Conservation (phyloP, 2,329 filamentous ascomycete species). For the Penicillium sp. region DNA sequence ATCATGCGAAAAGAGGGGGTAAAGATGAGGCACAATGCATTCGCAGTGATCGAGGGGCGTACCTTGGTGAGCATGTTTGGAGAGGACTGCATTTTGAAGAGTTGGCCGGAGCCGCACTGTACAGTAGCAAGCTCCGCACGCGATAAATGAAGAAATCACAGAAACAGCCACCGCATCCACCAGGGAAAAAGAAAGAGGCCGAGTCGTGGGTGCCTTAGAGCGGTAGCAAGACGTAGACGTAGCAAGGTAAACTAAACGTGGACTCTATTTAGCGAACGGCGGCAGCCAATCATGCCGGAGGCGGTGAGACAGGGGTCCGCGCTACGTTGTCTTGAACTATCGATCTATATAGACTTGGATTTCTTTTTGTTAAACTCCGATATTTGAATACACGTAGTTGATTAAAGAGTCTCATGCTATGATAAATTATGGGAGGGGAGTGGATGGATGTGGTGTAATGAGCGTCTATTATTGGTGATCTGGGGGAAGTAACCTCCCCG, state of each 20-base stretch:
- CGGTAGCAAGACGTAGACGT: slow-evolving; percentile 11
- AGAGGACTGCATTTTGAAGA: slow-evolving; percentile 43
- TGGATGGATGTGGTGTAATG: not conserved
- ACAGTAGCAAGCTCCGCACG: slow-evolving; percentile 37
- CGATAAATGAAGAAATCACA: slow-evolving; percentile 25
- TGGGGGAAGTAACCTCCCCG: slow-evolving; percentile 8
- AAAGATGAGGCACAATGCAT: slow-evolving; percentile 6
- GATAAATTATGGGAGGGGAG: not conserved
- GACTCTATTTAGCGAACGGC: slow-evolving; percentile 38
- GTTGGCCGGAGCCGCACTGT: slow-evolving; percentile 42
- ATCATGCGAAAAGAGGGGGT: slow-evolving; percentile 1
- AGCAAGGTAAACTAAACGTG: slow-evolving; percentile 36
- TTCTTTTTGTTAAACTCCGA: not conserved
- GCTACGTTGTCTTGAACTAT: not conserved
- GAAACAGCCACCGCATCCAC: slow-evolving; percentile 33
- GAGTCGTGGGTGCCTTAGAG: slow-evolving; percentile 23
- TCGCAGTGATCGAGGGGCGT: slow-evolving; percentile 21
- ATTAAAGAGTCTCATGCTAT: not conserved
- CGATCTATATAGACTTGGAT: not conserved
- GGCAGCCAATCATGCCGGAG: slow-evolving; percentile 29
- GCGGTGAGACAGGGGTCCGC: slow-evolving; percentile 25
- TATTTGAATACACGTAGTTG: no score
- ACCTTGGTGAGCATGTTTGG: slow-evolving; percentile 49
- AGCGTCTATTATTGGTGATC: slow-evolving; percentile 6
- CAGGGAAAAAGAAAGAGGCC: slow-evolving; percentile 21